Percentiles rank a stretch among this genome's conserved stretches.
Conservation (phyloP, 2,329 filamentous ascomycete species). For the Lasiodiplodia theobromae region DNA sequence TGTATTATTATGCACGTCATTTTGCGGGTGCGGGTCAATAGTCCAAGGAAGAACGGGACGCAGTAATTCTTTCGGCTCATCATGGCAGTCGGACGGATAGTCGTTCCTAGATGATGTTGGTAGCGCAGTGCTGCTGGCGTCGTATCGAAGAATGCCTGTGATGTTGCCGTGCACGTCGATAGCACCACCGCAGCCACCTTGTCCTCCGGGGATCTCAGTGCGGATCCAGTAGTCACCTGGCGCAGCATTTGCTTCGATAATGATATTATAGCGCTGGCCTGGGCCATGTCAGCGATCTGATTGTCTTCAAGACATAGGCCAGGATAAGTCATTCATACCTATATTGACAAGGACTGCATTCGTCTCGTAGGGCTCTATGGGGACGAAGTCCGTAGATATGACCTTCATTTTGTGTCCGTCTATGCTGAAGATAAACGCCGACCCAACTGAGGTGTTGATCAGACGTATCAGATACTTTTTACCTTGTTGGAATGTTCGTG, state of each 20-base stretch:
- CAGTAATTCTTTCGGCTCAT: conserved; percentile 38
- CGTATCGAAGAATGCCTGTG: conserved; percentile 38
- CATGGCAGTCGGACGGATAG: conserved; percentile 35
- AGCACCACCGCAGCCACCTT: conserved; percentile 39
- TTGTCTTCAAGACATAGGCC: background rate
- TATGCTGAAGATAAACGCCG: conserved; percentile 47
- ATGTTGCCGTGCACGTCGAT: conserved; percentile 35
- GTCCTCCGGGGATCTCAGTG: conserved; percentile 32
- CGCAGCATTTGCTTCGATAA: conserved; percentile 50
- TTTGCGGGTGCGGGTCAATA: conserved; percentile 32
- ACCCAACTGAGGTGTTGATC: conserved; percentile 50
- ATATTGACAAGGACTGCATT: conserved; percentile 35
- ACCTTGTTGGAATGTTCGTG: conserved; percentile 35
- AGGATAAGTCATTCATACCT: background rate
- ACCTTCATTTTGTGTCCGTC: conserved; percentile 48
- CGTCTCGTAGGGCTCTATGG: conserved; percentile 47
- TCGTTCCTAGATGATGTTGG: conserved; percentile 33
- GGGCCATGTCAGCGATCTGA: background rate
- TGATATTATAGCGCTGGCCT: conserved; percentile 55
- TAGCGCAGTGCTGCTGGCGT: conserved; percentile 28
- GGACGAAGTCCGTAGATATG: conserved; percentile 46
- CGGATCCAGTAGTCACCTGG: conserved; percentile 40
- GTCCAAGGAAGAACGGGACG: conserved; percentile 39
- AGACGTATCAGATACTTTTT: conserved; percentile 54
- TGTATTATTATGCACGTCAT: conserved; percentile 34